Evolutionary conservation across 2,329 filamentous ascomycete genomes (phyloP), one percentile per base, ranked within the genome.

Genomic region (Pestalotiopsis sp.): DNA sequence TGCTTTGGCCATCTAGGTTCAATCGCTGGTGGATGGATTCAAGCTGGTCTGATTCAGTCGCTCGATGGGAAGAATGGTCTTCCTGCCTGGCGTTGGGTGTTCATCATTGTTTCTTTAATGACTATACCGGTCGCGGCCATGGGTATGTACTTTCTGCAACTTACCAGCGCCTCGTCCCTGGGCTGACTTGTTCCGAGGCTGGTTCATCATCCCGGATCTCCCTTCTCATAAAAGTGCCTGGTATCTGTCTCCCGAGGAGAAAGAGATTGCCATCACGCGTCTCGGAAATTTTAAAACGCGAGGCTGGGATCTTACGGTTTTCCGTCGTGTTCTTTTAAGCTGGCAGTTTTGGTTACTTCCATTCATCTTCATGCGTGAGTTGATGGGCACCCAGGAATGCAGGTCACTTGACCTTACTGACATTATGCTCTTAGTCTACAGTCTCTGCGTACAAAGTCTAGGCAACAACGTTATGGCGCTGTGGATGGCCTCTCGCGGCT

Each of bases 51-150:
- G 84, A 75, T 83, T 58, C 68, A 77, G 13, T 77, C 77, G 5
- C 69, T 83, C 1, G 76, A 78, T 27, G 80, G 79, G 2, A 65
- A 58, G 25, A 72, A 73, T 13, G 80, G 68, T 69, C 70, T 57
- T 68, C 57, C 58, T 41, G 64, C 25, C n/a, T 58, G 56, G 57
- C 68, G 72, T 23, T 86, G 83, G 86, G 77, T 89, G 0, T 90
- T 89, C 65, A 84, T 90, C 11, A 87, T 90, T 20, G 87, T 89
- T 69, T 86, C 85, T 1, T 79, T 87, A 25, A 88, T 89, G 73
- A 87, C 85, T 1, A 78, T 89, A 4, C 86, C 85, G 0, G 83
- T 89, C 14, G 85, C 86, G 0, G 69, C 88, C 6, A 82, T 82
- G 67, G 81, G 81, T 80, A 62, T 62, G 73, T 67, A 31, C 14